phyloP scores from a whole-genome alignment of 352 stramenopile genomes.

The Phytophthora brassicae region DNA sequence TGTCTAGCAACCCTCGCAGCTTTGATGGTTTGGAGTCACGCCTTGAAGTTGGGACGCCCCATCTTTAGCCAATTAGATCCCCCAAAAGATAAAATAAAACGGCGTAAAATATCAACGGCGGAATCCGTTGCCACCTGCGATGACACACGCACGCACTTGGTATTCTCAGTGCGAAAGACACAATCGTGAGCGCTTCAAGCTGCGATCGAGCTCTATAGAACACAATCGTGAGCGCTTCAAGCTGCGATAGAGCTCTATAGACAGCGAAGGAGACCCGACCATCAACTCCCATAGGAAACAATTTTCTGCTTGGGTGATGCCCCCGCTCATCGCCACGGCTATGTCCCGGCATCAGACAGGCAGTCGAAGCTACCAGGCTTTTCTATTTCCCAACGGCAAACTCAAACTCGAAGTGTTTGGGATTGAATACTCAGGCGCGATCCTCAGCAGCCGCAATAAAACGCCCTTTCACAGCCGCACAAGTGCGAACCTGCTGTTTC shows the following conservation, averaged over 20 bases:
- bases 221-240: neutral
- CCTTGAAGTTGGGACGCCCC: slow-evolving; percentile 23
- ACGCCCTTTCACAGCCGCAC: slow-evolving; percentile 9
- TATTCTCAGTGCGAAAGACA: neutral
- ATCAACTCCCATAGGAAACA: neutral
- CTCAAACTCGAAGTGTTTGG: neutral
- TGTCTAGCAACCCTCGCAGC: no score
- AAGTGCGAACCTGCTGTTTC: neutral
- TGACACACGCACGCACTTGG: neutral
- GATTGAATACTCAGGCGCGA: slow-evolving; percentile 32
- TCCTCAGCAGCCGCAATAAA: slow-evolving; percentile 24
- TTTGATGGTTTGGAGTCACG: neutral
- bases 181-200: neutral
- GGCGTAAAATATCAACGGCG: slow-evolving; percentile 4
- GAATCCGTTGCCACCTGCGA: slow-evolving; percentile 14
- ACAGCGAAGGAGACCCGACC: neutral
- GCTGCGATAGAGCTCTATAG: slow-evolving; percentile 3
- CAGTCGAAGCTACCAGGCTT: neutral
- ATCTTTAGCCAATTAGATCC: slow-evolving; percentile 29
- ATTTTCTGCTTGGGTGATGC: slow-evolving; percentile 23
- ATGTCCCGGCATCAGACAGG: neutral
- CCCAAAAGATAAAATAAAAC: slow-evolving; percentile 27
- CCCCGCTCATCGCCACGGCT: slow-evolving; percentile 11
- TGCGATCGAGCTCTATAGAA: neutral
- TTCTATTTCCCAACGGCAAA: slow-evolving; percentile 33